Base-by-base conservation (phyloP, 208 protist genomes). In the Acanthamoeba polyphaga region DNA sequence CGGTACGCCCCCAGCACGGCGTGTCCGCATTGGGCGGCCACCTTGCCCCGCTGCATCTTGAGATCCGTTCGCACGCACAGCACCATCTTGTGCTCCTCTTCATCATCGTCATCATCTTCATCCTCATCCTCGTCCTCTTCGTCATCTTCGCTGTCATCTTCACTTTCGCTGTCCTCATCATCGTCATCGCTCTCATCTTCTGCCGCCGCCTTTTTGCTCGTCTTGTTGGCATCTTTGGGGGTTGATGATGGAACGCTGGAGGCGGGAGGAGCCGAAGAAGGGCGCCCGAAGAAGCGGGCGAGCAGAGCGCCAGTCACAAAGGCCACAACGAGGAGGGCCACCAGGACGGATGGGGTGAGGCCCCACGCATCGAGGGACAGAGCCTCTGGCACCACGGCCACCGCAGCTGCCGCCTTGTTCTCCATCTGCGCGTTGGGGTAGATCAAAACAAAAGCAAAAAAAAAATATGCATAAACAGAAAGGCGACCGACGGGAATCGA, bases 1-100 rank as follows among this genome's bases (percentile, higher is more conserved):
- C 99, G 97, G 29, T 99, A 97, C 2, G 98, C 97, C 24, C 97
- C 99, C 19, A 99, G 96, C 29, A 98, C 98, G 3, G 98, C 99
- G 96, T 99, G 99, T 24, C 98, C 98, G 95, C 98, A 99, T 97
- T 99, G 99, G 32, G 99, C 99, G 24, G 98, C 98, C 17, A 99
- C 98, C 94, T 99, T 99, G 24, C 99, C 99, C 29, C 96, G 98
- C 0, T 98, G 97, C 99, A 99, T 99, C 62, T 98, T 98, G 51
- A 99, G 94, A 91, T 99, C 99, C 51, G 98, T 98, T 17, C 98
- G 97, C 15, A 99, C 98, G 5, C 99, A 97, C 2, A 99, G 95
- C 32, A 98, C 98, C 98, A 99, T 98, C 95, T 99, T 99, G 32
- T 62, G 95, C 70, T 90, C 91, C 93, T 96, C 72, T 34, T 84